Evolutionary conservation across 2,329 filamentous ascomycete species (phyloP), one percentile per base, ranked within the genome.

Genomic region (Monascus ruber): DNA sequence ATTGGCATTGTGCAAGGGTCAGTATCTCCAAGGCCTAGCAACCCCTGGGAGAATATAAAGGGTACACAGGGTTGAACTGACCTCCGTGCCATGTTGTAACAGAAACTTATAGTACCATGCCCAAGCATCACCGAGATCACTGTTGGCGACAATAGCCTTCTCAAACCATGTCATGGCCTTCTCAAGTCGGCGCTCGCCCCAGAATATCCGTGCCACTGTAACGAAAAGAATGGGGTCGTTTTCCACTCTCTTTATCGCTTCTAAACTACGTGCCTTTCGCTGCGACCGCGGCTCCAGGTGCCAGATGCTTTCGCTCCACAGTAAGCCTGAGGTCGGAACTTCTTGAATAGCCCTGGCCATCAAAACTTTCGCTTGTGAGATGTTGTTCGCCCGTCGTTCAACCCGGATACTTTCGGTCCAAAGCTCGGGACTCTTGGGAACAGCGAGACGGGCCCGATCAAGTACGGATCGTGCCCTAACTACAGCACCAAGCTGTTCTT

Each of bases 131-230:
- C 91, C 91, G 37, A 79, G 68, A 59, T 96, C 88, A 29, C 81
- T 78, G 55, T 98, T 87, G 8, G 91, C 70, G 39, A 94, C 72
- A 40, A 95, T 79, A 0, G 91, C 91, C 65, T 94, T 94, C 65
- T 95, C 87, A 61, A 98, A 98, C 91, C 91, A 98, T 47, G 78
- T 88, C 63, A 88, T 83, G 2, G 91, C 89, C 62, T 95, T 94
- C 50, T 96, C 91, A 24, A 98, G 72, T 57, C 82, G 81, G 40
- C 91, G 76, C 65, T 98, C 91, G 6, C 77, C 80, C 91, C 91
- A 98, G 67, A 98, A 95, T 49, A 96, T 93, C 17, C 91, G 79
- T 5, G 88, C 91, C 8, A 94, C 87, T 0, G 88, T 88, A 28
- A 93, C 83, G 57, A 96, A 93, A 4, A 98, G 72, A 17, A 81